Evolutionary conservation across 129 eudicot species (phyloP).

Genomic region (Flaveria ramosissima): DNA sequence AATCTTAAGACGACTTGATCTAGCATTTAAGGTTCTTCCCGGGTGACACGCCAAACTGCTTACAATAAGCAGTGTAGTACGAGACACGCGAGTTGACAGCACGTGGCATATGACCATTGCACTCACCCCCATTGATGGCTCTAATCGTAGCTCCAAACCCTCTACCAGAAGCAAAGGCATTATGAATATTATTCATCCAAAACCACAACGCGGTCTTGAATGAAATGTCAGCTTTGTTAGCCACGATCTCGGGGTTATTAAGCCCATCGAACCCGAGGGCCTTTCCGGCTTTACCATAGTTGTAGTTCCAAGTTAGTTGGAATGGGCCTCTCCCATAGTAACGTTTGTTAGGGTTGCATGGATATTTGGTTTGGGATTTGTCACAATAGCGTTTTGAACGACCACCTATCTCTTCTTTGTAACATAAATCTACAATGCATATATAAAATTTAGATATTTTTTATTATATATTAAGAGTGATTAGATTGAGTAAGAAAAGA

Average conservation of each 20-base stretch:
- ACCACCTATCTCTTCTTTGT: conserved; percentile 30
- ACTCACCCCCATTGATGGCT: conserved; percentile 30
- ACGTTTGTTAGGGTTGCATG: conserved; percentile 26
- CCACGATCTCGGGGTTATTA: conserved; percentile 35
- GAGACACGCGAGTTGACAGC: conserved; percentile 25
- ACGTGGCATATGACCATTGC: not conserved
- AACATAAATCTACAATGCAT: conserved; percentile 27
- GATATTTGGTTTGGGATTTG: not conserved
- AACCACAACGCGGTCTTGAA: conserved; percentile 38
- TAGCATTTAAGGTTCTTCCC: conserved; percentile 32
- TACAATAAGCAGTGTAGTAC: conserved; percentile 30
- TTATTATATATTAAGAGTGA: not conserved
- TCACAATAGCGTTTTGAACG: conserved; percentile 25
- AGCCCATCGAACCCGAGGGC: conserved; percentile 33
- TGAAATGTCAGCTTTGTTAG: conserved; percentile 18
- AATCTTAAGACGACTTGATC: not conserved
- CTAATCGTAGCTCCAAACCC: conserved; percentile 36
- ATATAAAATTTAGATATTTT: not conserved
- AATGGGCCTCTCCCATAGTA: conserved; percentile 36
- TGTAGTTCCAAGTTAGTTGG: conserved; percentile 38
- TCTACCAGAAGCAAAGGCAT: conserved; percentile 24
- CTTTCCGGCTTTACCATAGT: conserved; percentile 37
- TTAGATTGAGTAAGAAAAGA: not conserved
- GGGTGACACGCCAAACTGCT: conserved; percentile 26
- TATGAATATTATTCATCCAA: conserved; percentile 34